Conservation (phyloP, 495 filamentous ascomycete species). For the Lasiosphaeris hirsuta region DNA sequence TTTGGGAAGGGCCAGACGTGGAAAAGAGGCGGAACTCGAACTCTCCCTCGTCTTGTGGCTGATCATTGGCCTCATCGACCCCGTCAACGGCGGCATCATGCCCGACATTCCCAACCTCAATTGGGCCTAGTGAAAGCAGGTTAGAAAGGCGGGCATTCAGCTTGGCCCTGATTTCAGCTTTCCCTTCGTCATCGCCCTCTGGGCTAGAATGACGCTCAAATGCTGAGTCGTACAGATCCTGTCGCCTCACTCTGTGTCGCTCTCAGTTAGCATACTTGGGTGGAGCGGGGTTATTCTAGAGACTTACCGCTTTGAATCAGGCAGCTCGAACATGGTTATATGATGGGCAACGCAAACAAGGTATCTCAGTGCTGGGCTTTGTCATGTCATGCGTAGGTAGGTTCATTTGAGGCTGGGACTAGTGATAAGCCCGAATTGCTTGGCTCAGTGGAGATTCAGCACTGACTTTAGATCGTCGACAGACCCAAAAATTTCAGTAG, state of each 20-base stretch:
- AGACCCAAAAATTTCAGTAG: too few species aligned
- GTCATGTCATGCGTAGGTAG: too few species aligned
- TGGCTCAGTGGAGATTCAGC: too few species aligned
- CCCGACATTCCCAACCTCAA: slow-evolving; percentile 7
- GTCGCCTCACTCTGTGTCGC: slow-evolving; percentile 45
- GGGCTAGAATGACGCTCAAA: slow-evolving; percentile 25
- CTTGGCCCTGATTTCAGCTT: slow-evolving; percentile 33
- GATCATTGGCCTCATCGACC: slow-evolving; percentile 9
- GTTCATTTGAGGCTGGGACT: too few species aligned
- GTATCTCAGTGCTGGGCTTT: neutral
- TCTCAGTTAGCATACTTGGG: slow-evolving; percentile 1
- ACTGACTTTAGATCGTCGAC: too few species aligned
- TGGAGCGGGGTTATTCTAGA: neutral
- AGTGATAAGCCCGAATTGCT: too few species aligned
- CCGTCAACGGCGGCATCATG: neutral
- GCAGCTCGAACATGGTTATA: slow-evolving; percentile 48
- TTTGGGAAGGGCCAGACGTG: slow-evolving; percentile 32
- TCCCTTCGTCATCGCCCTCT: slow-evolving; percentile 20
- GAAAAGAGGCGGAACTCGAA: slow-evolving; percentile 55
- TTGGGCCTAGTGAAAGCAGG: slow-evolving; percentile 32
- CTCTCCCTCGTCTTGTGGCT: slow-evolving; percentile 27
- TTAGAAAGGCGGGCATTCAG: slow-evolving; percentile 42
- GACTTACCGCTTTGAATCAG: slow-evolving; percentile 51
- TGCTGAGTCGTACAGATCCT: slow-evolving; percentile 44
- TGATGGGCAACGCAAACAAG: neutral